Conservation (phyloP, 2,329 filamentous ascomycete species). For the Trichophyton schoenleinii region DNA sequence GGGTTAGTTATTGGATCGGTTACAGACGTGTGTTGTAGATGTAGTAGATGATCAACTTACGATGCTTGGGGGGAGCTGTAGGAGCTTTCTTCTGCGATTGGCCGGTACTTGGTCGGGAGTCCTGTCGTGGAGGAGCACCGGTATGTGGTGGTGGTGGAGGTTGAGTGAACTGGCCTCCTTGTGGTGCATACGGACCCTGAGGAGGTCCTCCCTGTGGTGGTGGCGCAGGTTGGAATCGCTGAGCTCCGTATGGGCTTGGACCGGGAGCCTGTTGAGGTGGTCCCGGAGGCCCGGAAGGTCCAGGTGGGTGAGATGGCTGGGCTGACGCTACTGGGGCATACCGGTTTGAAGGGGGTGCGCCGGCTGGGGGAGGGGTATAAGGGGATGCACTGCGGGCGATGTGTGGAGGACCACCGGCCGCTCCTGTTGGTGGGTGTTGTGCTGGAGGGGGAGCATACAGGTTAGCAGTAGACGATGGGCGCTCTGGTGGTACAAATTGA, state of each 20-base stretch:
- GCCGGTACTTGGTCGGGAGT: slow-evolving; percentile 38
- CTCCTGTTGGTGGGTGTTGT: slow-evolving; percentile 23
- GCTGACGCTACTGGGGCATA: slow-evolving; percentile 51
- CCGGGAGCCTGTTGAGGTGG: slow-evolving; percentile 40
- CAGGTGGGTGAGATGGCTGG: slow-evolving; percentile 36
- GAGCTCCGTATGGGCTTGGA: slow-evolving; percentile 35
- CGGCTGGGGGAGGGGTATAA: slow-evolving; percentile 67
- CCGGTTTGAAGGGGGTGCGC: slow-evolving; percentile 56
- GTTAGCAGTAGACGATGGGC: slow-evolving; percentile 46
- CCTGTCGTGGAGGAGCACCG: slow-evolving; percentile 30
- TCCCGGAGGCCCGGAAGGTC: slow-evolving; percentile 43
- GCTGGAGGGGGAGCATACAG: slow-evolving; percentile 50
- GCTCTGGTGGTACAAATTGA: slow-evolving; percentile 37
- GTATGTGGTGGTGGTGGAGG: slow-evolving; percentile 11
- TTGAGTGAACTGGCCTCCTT: slow-evolving; percentile 9
- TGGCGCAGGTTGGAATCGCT: slow-evolving; percentile 20
- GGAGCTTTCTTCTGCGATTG: slow-evolving; percentile 39
- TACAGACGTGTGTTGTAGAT: neutral
- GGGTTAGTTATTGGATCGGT: slow-evolving; percentile 15
- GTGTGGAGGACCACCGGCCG: slow-evolving; percentile 35
- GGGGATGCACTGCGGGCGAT: slow-evolving; percentile 68
- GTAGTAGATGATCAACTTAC: slow-evolving; percentile 35
- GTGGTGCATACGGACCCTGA: neutral
- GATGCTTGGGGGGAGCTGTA: slow-evolving; percentile 51
- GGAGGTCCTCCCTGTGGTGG: slow-evolving; percentile 18